Evolutionary conservation across 257 asterid species (phyloP).

Genomic region (Solanum paucissectum): DNA sequence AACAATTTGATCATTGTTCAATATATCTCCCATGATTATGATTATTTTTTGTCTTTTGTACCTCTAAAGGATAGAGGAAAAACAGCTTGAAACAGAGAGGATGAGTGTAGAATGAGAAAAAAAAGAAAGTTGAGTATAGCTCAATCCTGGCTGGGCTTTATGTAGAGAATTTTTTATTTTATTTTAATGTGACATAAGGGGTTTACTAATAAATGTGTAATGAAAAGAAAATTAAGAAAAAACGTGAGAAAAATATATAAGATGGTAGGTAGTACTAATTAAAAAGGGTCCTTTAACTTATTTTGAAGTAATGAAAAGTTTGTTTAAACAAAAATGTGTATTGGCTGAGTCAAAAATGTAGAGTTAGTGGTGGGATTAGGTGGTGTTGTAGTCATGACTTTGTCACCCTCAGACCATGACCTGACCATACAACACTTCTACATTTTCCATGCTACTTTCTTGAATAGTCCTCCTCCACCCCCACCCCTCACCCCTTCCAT

Average conservation of each 20-base stretch:
- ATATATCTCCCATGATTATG: slow-evolving; percentile 15
- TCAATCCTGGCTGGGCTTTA: slow-evolving; percentile 41
- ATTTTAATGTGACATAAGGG: slow-evolving; percentile 12
- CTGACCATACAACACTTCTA: slow-evolving; percentile 2
- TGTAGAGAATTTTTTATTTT: slow-evolving; percentile 11
- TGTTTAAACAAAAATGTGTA: background rate
- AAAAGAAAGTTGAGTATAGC: slow-evolving; percentile 18
- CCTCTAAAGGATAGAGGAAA: background rate
- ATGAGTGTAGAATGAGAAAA: background rate
- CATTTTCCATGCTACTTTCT: background rate
- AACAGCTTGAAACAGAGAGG: background rate
- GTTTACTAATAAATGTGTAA: slow-evolving; percentile 5
- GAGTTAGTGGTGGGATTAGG: background rate
- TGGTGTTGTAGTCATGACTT: slow-evolving; percentile 8
- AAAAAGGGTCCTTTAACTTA: background rate
- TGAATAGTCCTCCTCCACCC: background rate
- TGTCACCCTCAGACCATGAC: background rate
- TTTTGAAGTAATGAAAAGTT: background rate
- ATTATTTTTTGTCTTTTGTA: background rate
- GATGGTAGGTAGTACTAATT: background rate
- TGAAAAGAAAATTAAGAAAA: background rate
- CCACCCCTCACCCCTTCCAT: background rate
- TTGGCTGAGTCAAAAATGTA: slow-evolving; percentile 1
- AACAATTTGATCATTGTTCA: slow-evolving; percentile 31
- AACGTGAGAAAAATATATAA: background rate